Evolutionary conservation across 768 basidiomycete species (phyloP).

Genomic region (Auriculariales sp.): DNA sequence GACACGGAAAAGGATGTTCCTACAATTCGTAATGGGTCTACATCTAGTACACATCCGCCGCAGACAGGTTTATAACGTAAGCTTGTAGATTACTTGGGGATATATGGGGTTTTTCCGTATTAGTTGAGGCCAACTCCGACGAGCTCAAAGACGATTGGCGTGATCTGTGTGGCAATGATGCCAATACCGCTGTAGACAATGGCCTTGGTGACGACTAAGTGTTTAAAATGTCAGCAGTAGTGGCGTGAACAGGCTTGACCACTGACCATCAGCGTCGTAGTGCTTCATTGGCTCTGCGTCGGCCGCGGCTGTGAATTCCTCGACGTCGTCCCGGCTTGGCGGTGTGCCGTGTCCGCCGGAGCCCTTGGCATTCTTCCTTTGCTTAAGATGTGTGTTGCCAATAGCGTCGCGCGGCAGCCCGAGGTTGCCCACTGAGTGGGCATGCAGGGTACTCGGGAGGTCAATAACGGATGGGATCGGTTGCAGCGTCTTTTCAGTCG

Average conservation of each 20-base stretch:
- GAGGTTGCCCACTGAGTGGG: not conserved
- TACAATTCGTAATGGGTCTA: too few relatives aligned
- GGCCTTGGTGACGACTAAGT: constrained; percentile 70
- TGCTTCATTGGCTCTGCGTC: constrained; percentile 39
- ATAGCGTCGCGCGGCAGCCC: not conserved
- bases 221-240: constrained; percentile 1
- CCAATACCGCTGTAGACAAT: constrained; percentile 85
- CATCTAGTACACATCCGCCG: too few relatives aligned
- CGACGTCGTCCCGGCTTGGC: not conserved
- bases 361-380: not conserved
- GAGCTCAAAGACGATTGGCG: constrained; percentile 54
- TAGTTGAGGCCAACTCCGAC: constrained; percentile 23
- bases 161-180: constrained; percentile 40
- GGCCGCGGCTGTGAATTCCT: not conserved
- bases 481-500: constrained; percentile 43
- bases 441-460: constrained; percentile 26
- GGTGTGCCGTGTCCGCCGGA: not conserved
- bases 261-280: constrained; percentile 76
- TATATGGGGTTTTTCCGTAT: too few relatives aligned
- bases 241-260: constrained; percentile 3
- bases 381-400: not conserved
- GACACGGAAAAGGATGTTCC: too few relatives aligned
- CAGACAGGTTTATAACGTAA: too few relatives aligned
- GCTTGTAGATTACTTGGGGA: too few relatives aligned
- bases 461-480: constrained; percentile 82